Percentiles rank a stretch among this genome's conserved stretches.
Conservation (phyloP, 2,329 filamentous ascomycete species). For the Cladosporium oxysporum region DNA sequence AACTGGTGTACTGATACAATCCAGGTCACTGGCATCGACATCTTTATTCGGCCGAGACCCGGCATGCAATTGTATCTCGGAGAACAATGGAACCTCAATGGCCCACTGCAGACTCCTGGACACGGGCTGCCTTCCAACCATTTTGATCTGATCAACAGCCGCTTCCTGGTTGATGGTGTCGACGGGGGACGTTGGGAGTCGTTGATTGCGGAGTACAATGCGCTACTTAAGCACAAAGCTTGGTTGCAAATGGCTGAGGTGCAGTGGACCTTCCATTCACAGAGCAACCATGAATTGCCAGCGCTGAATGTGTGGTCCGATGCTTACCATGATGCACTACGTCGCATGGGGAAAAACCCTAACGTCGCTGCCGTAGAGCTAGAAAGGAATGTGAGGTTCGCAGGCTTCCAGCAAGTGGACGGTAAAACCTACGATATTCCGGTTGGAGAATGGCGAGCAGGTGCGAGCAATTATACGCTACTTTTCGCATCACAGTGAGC, state of each 20-base stretch:
- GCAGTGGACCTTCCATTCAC: not conserved
- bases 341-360: not conserved
- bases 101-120: not conserved
- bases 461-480: no score
- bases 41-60: not conserved
- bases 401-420: not conserved
- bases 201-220: not conserved
- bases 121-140: not conserved
- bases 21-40: constrained; percentile 10
- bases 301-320: not conserved
- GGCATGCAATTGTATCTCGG: not conserved
- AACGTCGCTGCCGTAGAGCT: no score
- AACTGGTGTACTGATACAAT: not conserved
- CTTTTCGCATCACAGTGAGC: no score
- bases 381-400: no score
- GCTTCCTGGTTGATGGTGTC: constrained; percentile 3
- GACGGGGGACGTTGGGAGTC: not conserved
- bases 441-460: no score
- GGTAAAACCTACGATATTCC: no score
- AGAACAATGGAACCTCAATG: constrained; percentile 3
- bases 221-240: not conserved
- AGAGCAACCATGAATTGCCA: not conserved
- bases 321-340: not conserved
- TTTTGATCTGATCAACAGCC: constrained; percentile 16
- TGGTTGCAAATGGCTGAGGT: constrained; percentile 13